phyloP scores from a whole-genome alignment of 1,284 basidiomycete species.

The Malassezia yamatoensis region DNA sequence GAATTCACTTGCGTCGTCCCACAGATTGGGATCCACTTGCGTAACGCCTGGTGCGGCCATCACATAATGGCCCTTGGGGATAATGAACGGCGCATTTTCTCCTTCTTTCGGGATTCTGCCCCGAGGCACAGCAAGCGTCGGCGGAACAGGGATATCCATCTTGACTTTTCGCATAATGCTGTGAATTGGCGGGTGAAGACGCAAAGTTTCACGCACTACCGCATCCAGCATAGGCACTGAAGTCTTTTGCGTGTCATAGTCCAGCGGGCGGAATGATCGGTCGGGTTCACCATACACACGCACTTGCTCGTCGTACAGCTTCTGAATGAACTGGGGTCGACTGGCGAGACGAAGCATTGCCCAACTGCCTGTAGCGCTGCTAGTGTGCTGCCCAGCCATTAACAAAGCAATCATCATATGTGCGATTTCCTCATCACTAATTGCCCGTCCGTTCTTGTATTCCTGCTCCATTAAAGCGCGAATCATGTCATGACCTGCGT shows the following conservation, averaged over 20 bases:
- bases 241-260: conserved; percentile 72
- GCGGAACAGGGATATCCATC: conserved; percentile 70
- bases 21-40: conserved; percentile 75
- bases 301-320: conserved; percentile 72
- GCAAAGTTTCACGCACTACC: conserved; percentile 82
- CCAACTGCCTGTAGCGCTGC: conserved; percentile 84
- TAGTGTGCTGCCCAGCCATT: conserved; percentile 92
- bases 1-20: conserved; percentile 58
- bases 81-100: conserved; percentile 57
- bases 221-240: conserved; percentile 73
- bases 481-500: conserved; percentile 76
- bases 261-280: conserved; percentile 59
- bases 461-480: conserved; percentile 70
- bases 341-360: conserved; percentile 76
- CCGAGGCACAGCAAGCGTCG: conserved; percentile 54
- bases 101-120: conserved; percentile 49
- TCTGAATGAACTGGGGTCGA: conserved; percentile 59
- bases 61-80: conserved; percentile 83
- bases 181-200: conserved; percentile 50
- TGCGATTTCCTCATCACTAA: conserved; percentile 83
- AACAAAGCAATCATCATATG: conserved; percentile 69
- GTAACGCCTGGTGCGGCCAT: conserved; percentile 80
- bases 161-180: conserved; percentile 69
- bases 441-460: conserved; percentile 71
- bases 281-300: conserved; percentile 63